Evolutionary conservation across 257 asterid genomes (phyloP).

Genomic region (Penstemon barbatus): DNA sequence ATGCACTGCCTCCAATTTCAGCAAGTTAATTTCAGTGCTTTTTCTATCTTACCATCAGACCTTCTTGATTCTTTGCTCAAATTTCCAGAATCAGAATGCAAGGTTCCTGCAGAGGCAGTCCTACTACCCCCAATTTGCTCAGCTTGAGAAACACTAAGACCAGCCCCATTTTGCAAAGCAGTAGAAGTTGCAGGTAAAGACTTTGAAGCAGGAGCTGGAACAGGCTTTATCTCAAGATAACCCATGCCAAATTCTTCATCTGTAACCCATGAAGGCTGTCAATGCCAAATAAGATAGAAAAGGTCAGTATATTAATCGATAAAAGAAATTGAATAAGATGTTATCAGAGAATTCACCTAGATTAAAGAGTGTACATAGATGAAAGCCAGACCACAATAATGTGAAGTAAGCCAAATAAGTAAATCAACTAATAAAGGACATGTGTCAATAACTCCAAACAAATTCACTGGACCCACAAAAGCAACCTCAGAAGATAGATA

Average conservation of each 20-base stretch:
- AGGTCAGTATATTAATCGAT: conserved; percentile 16
- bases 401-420: conserved; percentile 19
- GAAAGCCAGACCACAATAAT: conserved; percentile 20
- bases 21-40: conserved; percentile 40
- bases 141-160: conserved; percentile 47
- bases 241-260: conserved; percentile 99
- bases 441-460: conserved; percentile 13
- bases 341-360: conserved; percentile 10
- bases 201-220: conserved; percentile 62
- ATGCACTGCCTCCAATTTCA: conserved; percentile 46
- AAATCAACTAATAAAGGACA: conserved; percentile 24
- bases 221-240: conserved; percentile 80
- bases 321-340: conserved; percentile 4
- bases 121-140: conserved; percentile 65
- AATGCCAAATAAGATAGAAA: conserved; percentile 23
- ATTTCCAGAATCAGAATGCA: conserved; percentile 57
- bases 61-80: conserved; percentile 58
- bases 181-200: conserved; percentile 51
- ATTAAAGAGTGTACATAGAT: conserved; percentile 16
- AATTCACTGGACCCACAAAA: conserved; percentile 1
- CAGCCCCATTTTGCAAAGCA: conserved; percentile 61
- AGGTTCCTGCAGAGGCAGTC: conserved; percentile 46
- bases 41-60: conserved; percentile 62
- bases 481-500: conserved; percentile 20
- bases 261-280: conserved; percentile 95